Evolutionary conservation across 2,329 filamentous ascomycete genomes (phyloP).

Genomic region (Cladosporium sp.): DNA sequence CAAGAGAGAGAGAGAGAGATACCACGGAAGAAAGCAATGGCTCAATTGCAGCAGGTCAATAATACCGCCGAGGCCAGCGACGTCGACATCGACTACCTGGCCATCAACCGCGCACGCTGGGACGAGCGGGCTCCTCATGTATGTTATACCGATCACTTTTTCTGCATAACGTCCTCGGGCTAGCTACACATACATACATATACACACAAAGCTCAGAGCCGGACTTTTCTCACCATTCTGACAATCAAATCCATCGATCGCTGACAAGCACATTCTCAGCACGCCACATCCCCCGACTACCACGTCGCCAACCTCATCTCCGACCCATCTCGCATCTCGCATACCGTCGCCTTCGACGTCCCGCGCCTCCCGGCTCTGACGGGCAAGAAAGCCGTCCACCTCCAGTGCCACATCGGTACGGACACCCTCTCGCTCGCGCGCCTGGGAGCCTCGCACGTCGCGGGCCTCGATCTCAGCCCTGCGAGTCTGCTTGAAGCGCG

Average conservation of each 20-base stretch:
- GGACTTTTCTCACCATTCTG: too few relatives aligned
- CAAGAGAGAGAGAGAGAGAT: not conserved
- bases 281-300: slow-evolving; percentile 25
- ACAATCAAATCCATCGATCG: too few relatives aligned
- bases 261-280: slow-evolving; percentile 7
- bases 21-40: not conserved
- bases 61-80: not conserved
- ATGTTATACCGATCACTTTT: too few relatives aligned
- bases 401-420: slow-evolving; percentile 30
- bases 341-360: slow-evolving; percentile 25
- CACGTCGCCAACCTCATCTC: slow-evolving; percentile 13
- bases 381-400: slow-evolving; percentile 22
- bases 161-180: too few relatives aligned
- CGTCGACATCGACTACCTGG: slow-evolving; percentile 17
- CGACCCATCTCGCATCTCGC: slow-evolving; percentile 22
- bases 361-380: slow-evolving; percentile 22
- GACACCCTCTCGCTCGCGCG: slow-evolving; percentile 28
- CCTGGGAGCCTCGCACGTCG: slow-evolving; percentile 24
- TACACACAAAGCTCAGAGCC: too few relatives aligned
- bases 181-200: too few relatives aligned
- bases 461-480: slow-evolving; percentile 26
- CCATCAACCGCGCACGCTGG: slow-evolving; percentile 27
- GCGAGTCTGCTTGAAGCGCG: slow-evolving; percentile 22
- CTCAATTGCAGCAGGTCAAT: not conserved
- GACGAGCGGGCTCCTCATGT: slow-evolving; percentile 27